A percentile compares a stretch with the other conserved stretches of the same genome.
Evolutionary conservation across 2,329 filamentous ascomycete species (phyloP).

Genomic region (Thyridium curvatum): DNA sequence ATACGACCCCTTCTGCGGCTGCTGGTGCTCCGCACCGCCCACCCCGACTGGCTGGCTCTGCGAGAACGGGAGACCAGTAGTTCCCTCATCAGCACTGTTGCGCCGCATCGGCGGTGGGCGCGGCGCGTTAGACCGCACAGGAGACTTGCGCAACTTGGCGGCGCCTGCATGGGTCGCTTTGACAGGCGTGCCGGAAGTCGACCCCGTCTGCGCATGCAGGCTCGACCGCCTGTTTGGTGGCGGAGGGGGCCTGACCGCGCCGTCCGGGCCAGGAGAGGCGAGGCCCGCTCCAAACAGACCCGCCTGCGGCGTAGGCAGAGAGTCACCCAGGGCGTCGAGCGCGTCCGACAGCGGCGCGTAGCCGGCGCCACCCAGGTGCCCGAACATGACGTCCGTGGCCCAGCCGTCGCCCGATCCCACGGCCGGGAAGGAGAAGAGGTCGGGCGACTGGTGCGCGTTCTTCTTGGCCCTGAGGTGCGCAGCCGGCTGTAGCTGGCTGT

Average conservation of each 20-base stretch:
- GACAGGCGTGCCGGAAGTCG: constrained; percentile 15
- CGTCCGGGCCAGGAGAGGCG: constrained; percentile 16
- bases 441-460: constrained; percentile 31
- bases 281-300: constrained; percentile 27
- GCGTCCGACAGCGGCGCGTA: constrained; percentile 22
- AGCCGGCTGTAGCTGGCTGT: constrained; percentile 14
- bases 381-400: constrained; percentile 42
- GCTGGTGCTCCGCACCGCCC: constrained; percentile 9
- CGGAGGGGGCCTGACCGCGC: constrained; percentile 29
- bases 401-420: constrained; percentile 28
- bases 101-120: constrained; percentile 10
- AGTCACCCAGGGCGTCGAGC: constrained; percentile 37
- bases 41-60: constrained; percentile 12
- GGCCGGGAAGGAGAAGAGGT: constrained; percentile 47
- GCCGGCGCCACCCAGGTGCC: constrained; percentile 25
- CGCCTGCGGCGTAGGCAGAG: constrained; percentile 34
- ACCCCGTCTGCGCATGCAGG: constrained; percentile 39
- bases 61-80: not conserved
- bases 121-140: constrained; percentile 11
- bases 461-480: constrained; percentile 7
- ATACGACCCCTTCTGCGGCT: constrained; percentile 25
- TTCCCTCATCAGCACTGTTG: constrained; percentile 14
- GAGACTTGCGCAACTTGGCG: constrained; percentile 17
- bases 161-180: constrained; percentile 8
- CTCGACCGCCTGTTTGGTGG: constrained; percentile 48